A percentile compares a stretch with the other conserved stretches of the same genome.
These are phyloP conservation scores for Dictyostelium firmibasis DNA, from an alignment of 78 protist genomes.

Conservation along the genomic window DNA sequence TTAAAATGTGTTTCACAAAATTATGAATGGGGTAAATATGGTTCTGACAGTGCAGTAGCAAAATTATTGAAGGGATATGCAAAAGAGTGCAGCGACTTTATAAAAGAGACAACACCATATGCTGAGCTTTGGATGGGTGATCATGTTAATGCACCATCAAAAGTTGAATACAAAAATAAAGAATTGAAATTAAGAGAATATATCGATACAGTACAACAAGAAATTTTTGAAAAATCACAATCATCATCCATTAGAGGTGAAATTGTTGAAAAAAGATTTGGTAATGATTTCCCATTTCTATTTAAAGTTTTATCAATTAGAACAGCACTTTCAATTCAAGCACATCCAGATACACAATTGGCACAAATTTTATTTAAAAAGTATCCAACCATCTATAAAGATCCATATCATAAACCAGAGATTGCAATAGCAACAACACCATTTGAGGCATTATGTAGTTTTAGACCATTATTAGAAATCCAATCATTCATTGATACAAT, in stretches of 20 bases:
- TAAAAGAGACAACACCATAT: slow-evolving; percentile 78
- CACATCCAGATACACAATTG: slow-evolving; percentile 96
- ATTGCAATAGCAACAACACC: slow-evolving; percentile 95
- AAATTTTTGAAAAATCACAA: neutral
- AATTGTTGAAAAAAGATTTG: slow-evolving; percentile 38
- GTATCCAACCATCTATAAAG: slow-evolving; percentile 90
- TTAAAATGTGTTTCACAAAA: slow-evolving; percentile 82
- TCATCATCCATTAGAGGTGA: neutral
- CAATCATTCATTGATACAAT: slow-evolving; percentile 11
- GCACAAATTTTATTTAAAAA: slow-evolving; percentile 88
- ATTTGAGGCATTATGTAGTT: slow-evolving; percentile 92
- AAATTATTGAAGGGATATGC: slow-evolving; percentile 9
- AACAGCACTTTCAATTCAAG: slow-evolving; percentile 88
- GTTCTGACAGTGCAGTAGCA: slow-evolving; percentile 84
- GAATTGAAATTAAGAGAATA: neutral
- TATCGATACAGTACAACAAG: neutral
- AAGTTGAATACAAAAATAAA: neutral
- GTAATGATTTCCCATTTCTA: slow-evolving; percentile 93
- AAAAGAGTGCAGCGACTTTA: neutral
- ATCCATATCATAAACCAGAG: slow-evolving; percentile 98
- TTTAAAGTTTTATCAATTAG: slow-evolving; percentile 95
- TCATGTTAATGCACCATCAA: slow-evolving; percentile 93
- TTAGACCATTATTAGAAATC: slow-evolving; percentile 88
- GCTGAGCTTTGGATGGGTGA: slow-evolving; percentile 99
- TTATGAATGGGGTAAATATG: slow-evolving; percentile 95